Base-by-base conservation (phyloP, 2,329 filamentous ascomycete species). In the Calycina marina region DNA sequence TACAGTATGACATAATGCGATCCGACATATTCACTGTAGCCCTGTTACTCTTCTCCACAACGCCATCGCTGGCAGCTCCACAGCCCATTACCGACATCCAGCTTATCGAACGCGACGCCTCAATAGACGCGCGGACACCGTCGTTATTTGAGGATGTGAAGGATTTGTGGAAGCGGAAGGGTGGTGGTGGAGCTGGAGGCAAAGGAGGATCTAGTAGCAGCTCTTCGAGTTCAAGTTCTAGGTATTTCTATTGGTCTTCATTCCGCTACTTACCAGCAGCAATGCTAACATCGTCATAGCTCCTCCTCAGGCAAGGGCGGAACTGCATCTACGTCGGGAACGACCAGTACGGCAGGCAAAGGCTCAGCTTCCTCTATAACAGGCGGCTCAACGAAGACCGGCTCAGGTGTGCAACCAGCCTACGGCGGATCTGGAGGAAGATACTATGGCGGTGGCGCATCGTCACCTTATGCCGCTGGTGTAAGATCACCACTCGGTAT, bases 391-490 rank as follows among this genome's bases (percentile, higher is more conserved):
- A 75, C 75, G 3, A 61, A 55, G 4, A 55, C 60, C 5, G 76
- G 77, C 37, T 68, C 65, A 31, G 76, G 77, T 11, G 56, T 65
- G 1, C 45, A 58, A 11, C 72, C 70, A 3, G 39, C 48, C 1
- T 83, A 67, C 46, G 76, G 72, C 27, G 71, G 72, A 22, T 74
- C 76, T 5, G n/a, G n/a, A n/a, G 20, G 20, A 8, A 46, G 50
- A 31, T 80, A 66, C 53, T 85, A 84, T 48, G 67, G 68, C 22
- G 77, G 77, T 30, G 81, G 81, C 30, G 65, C 72, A 0, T 38
- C 58, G 3, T 49, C 51, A 1, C 77, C 81, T 2, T 88, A 80
- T 55, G 39, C 45, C 2, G 42, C 77, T 2, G 77, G 76, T 5
- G n/a, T 24, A 0, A 37, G 35, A 9, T 62, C 62, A 1, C 64